phyloP scores from a whole-genome alignment of 345 rosid species.

The Cardamine resedifolia region DNA sequence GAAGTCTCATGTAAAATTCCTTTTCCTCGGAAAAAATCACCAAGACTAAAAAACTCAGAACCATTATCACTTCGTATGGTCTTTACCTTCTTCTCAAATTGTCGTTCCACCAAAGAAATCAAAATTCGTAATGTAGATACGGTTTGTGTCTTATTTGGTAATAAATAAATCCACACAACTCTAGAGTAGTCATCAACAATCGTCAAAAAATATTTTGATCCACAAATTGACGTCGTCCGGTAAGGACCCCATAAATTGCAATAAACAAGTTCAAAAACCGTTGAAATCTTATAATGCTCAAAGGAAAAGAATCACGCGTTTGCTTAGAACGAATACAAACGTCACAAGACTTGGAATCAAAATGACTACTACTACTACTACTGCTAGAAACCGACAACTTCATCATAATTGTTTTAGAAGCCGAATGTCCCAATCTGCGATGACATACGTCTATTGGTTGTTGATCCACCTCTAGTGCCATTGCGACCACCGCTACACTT shows the following conservation, averaged over 20 bases:
- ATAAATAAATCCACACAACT: no score
- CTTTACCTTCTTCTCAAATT: no score
- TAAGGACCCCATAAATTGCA: no score
- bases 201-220: no score
- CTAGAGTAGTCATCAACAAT: no score
- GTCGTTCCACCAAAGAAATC: no score
- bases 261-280: no score
- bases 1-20: neutral
- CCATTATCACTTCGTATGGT: neutral
- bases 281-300: neutral
- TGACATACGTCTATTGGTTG: accelerated
- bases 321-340: neutral
- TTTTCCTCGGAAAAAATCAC: neutral
- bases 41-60: neutral
- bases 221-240: no score
- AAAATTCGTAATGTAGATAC: no score
- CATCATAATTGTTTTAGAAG: neutral
- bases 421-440: accelerated
- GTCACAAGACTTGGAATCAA: neutral
- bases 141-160: no score
- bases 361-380: neutral
- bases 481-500: accelerated
- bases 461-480: accelerated
- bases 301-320: neutral
- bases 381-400: no score